phyloP scores from a whole-genome alignment of 305 asterid species.

The Petunia hybrid region DNA sequence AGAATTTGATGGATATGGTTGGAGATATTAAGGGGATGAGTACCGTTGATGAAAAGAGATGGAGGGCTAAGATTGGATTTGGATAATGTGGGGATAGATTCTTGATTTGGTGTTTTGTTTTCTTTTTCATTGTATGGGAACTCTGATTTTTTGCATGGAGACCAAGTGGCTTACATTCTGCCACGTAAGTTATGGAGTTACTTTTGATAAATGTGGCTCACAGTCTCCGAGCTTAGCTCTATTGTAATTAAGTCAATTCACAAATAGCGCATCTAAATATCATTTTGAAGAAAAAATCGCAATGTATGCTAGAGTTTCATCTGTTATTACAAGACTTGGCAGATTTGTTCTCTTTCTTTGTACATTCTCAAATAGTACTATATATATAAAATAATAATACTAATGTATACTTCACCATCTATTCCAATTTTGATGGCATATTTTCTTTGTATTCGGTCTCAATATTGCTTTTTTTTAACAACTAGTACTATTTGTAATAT shows the following conservation, averaged over 20 bases:
- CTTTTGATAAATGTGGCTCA: background rate
- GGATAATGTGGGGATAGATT: conserved; percentile 58
- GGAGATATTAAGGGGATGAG: conserved; percentile 49
- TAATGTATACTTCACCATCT: no score
- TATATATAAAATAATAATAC: no score
- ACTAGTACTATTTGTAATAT: no score
- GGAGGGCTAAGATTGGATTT: conserved; percentile 59
- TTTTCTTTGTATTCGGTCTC: no score
- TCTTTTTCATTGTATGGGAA: conserved; percentile 12
- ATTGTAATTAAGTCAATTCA: background rate
- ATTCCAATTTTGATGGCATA: no score
- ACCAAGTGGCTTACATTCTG: conserved; percentile 44
- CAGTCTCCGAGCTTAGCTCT: background rate
- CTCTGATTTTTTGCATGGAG: conserved; percentile 42
- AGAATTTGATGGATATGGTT: conserved; percentile 70
- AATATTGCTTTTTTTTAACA: no score
- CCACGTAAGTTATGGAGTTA: conserved; percentile 43
- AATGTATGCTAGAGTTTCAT: no score
- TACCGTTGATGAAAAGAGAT: conserved; percentile 51
- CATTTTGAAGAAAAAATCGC: background rate
- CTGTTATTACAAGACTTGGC: no score
- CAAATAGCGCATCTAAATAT: background rate
- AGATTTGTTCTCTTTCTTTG: no score
- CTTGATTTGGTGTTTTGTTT: conserved; percentile 33
- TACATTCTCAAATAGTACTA: no score